Conservation (phyloP, 2,329 filamentous ascomycete species). For the Colletotrichum siamense region DNA sequence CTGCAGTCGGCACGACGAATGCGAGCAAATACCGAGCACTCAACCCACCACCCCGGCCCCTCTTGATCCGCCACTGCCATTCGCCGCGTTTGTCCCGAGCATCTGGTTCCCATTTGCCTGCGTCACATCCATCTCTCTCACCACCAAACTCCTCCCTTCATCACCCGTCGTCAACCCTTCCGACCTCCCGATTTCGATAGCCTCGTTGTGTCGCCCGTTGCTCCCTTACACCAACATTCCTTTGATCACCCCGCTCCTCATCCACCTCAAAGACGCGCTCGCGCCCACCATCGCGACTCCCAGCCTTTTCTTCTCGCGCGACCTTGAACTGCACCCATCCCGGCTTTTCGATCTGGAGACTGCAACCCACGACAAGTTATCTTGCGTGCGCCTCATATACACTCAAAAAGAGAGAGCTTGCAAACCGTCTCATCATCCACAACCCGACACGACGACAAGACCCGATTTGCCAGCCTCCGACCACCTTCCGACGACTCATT, state of each 20-base stretch:
- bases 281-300: not conserved
- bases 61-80: constrained; percentile 11
- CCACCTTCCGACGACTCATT: constrained; percentile 1
- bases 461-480: constrained; percentile 3
- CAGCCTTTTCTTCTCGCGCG: not conserved
- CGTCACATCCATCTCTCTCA: constrained; percentile 11
- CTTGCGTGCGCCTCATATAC: not conserved
- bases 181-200: not conserved
- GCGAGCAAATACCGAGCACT: constrained; percentile 10
- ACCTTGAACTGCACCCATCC: constrained; percentile 3
- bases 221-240: constrained; percentile 16
- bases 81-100: constrained; percentile 18
- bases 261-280: not conserved
- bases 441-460: not conserved
- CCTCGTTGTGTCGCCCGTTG: not conserved
- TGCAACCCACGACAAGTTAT: not conserved
- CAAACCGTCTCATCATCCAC: not conserved
- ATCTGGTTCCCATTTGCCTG: constrained; percentile 15
- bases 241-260: not conserved
- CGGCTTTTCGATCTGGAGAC: constrained; percentile 4
- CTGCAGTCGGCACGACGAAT: constrained; percentile 1
- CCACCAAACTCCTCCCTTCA: not conserved
- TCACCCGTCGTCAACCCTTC: not conserved
- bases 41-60: constrained; percentile 4
- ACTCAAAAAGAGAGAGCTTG: not conserved